Conservation (phyloP, 1,139 yeast species). For the Nakaseomyces uthaithaninus region DNA sequence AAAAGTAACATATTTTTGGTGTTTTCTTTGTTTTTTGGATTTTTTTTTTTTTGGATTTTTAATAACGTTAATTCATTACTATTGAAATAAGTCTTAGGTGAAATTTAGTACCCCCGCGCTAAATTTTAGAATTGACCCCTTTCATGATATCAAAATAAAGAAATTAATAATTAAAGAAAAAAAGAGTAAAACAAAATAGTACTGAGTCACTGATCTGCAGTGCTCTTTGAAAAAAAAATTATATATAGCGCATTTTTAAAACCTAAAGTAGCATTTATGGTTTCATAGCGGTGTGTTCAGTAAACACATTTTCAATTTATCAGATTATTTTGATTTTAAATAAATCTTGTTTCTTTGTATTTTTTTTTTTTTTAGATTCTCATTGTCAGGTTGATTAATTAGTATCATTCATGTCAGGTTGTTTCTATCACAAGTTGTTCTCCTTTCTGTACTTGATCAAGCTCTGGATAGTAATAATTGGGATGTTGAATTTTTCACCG, state of each 20-base stretch:
- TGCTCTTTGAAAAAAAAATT: neutral
- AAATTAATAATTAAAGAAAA: too few relatives aligned
- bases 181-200: neutral
- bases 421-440: constrained; percentile 3
- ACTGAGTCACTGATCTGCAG: too few relatives aligned
- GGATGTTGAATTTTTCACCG: constrained; percentile 53
- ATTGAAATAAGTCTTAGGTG: too few relatives aligned
- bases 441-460: constrained; percentile 47
- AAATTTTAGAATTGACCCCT: neutral
- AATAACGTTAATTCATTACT: too few relatives aligned
- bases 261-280: too few relatives aligned
- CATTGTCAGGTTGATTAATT: neutral
- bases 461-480: constrained; percentile 74
- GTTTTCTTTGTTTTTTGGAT: neutral
- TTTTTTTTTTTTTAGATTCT: neutral
- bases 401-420: neutral
- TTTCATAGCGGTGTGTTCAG: too few relatives aligned
- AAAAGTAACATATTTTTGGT: too few relatives aligned
- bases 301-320: too few relatives aligned
- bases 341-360: too few relatives aligned
- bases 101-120: neutral
- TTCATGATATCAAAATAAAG: neutral
- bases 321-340: too few relatives aligned
- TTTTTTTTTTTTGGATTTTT: neutral
- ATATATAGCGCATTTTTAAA: too few relatives aligned